Conservation (phyloP, 2,329 filamentous ascomycete genomes). For the Chalara sp. region DNA sequence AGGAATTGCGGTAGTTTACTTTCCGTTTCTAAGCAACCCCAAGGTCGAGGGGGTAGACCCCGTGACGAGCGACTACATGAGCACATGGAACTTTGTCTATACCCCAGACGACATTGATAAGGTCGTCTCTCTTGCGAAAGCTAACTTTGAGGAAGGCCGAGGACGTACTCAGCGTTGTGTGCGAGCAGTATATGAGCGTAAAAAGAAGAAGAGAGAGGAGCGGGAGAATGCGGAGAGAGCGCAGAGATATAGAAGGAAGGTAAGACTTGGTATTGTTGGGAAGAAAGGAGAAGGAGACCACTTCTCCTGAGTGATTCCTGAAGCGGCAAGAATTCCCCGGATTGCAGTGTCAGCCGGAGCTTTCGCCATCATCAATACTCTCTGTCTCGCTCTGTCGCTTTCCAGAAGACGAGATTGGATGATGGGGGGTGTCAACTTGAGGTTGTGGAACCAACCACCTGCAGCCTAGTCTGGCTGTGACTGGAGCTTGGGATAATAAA, state of each 20-base stretch:
- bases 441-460: too few relatives aligned
- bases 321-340: too few relatives aligned
- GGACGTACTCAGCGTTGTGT: conserved; percentile 74
- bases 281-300: conserved; percentile 59
- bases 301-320: conserved; percentile 39
- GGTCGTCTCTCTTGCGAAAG: conserved; percentile 72
- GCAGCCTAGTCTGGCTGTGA: too few relatives aligned
- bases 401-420: too few relatives aligned
- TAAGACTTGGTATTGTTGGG: conserved; percentile 44
- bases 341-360: too few relatives aligned
- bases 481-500: too few relatives aligned
- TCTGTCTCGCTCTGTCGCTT: too few relatives aligned
- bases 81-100: conserved; percentile 98
- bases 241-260: conserved; percentile 38
- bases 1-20: conserved; percentile 83
- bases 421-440: too few relatives aligned
- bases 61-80: conserved; percentile 75
- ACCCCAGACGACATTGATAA: conserved; percentile 83
- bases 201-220: conserved; percentile 62
- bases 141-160: conserved; percentile 80
- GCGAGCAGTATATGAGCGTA: conserved; percentile 85
- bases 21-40: conserved; percentile 80
- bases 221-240: conserved; percentile 34
- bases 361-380: too few relatives aligned
- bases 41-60: conserved; percentile 79